Base-by-base conservation (phyloP, 2,329 filamentous ascomycete species). In the Paracoccidioides brasiliensis region DNA sequence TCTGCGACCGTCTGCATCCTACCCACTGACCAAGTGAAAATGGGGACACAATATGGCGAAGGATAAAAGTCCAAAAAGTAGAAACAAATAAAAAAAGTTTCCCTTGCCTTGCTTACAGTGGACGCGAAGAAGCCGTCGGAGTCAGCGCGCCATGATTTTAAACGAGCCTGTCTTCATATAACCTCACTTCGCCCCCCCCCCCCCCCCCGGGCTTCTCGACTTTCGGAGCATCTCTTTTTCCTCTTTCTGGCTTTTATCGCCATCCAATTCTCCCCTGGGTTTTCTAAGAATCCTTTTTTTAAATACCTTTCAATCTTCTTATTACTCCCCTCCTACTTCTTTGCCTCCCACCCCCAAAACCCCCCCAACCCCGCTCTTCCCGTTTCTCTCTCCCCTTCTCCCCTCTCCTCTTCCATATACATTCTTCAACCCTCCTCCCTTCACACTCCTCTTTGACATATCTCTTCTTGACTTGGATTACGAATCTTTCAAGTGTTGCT, bases 401-500 rank as follows among this genome's bases (percentile, higher is more conserved):
- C n/a, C 35, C 54, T 35, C 30, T 46, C 37, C 15, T 49, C 38
- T 51, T 50, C 37, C 46, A 37, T 12, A 43, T 56, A 56, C 54
- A 14, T 14, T 42, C 43, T 35, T 45, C 54, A 55, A 52, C 52
- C 43, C 33, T 43, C 51, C 9, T 22, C 30, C 30, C 53, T 35
- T 35, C 37, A 46, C 57, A 40, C 46, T 32, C 42, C 38, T 41
- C 51, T 28, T 49, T 37, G 55, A 38, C 50, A 30, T 37, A 22
- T 35, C 37, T 51, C 40, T 38, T 37, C 15, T 22, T 43, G 35
- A 40, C 35, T 22, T 51, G 53, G 50, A 53, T 54, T 52, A 54
- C 53, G 46, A 44, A 32, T 50, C 45, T 55, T 42, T 7, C 14
- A 52, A n/a, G 32, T 64, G 68, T 70, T 68, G 68, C 67, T 67